Evolutionary conservation across 345 rosid species (phyloP).

Genomic region (Bruguiera sexangula): DNA sequence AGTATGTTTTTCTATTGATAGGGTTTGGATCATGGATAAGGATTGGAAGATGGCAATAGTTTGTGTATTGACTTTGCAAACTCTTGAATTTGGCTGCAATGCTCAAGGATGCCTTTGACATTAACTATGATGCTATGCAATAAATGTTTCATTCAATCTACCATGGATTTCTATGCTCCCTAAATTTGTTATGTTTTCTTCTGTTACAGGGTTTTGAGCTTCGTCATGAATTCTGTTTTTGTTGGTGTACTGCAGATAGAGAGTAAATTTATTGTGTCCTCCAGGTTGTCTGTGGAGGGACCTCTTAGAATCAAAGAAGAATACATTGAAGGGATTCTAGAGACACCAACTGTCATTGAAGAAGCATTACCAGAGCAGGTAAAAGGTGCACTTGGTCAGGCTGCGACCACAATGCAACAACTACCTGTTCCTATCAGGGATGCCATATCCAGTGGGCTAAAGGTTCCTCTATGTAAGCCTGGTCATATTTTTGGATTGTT

Average conservation of each 20-base stretch:
- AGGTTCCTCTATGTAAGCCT: conserved; percentile 74
- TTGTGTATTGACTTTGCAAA: background rate
- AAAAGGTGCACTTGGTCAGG: conserved; percentile 73
- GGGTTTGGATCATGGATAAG: no score
- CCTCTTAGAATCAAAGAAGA: conserved; percentile 91
- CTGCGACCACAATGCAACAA: conserved; percentile 59
- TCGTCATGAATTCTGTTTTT: background rate
- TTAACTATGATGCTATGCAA: no score
- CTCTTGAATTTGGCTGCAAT: background rate
- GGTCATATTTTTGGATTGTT: background rate
- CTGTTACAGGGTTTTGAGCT: conserved; percentile 1
- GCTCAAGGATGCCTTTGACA: no score
- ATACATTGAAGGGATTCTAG: conserved; percentile 71
- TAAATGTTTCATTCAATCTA: background rate
- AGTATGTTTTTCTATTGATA: background rate
- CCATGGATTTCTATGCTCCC: background rate
- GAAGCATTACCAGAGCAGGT: conserved; percentile 82
- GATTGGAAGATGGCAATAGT: background rate
- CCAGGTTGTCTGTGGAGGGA: conserved; percentile 81
- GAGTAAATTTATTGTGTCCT: conserved; percentile 57
- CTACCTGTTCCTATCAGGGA: conserved; percentile 75
- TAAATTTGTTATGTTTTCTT: background rate
- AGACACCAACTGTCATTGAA: conserved; percentile 74
- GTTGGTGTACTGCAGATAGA: conserved; percentile 60
- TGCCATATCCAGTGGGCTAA: conserved; percentile 61